Conservation (phyloP, 495 filamentous ascomycete genomes). For the Penicillium pancosmium region DNA sequence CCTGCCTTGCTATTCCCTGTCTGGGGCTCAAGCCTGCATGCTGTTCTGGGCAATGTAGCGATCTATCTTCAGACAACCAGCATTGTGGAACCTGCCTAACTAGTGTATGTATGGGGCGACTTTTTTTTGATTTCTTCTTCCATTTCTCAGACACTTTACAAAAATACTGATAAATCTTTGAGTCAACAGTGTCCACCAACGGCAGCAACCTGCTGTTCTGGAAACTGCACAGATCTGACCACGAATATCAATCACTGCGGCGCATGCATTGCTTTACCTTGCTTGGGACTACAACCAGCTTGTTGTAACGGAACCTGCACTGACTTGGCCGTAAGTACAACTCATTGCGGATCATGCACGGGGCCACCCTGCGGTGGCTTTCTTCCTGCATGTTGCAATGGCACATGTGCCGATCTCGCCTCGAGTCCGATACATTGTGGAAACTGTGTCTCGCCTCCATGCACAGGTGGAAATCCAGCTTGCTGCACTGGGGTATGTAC, state of each 20-base stretch:
- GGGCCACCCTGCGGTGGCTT: constrained; percentile 12
- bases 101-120: neutral
- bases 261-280: constrained; percentile 11
- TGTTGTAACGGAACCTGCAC: constrained; percentile 19
- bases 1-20: constrained; percentile 17
- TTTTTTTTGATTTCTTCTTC: neutral
- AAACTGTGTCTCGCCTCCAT: constrained; percentile 2
- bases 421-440: constrained; percentile 14
- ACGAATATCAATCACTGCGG: constrained; percentile 16
- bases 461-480: constrained; percentile 13
- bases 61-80: neutral
- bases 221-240: constrained; percentile 17
- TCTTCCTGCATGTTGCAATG: constrained; percentile 19
- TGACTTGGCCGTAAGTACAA: constrained; percentile 7
- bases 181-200: constrained; percentile 6
- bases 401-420: constrained; percentile 16
- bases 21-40: constrained; percentile 14
- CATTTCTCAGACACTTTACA: neutral
- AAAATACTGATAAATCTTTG: neutral
- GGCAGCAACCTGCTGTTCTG: constrained; percentile 18
- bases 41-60: constrained; percentile 12
- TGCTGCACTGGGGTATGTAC: constrained; percentile 23
- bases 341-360: constrained; percentile 16
- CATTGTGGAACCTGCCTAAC: constrained; percentile 13
- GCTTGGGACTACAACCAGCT: constrained; percentile 6